Base-by-base conservation (phyloP, 164 flowering plant genomes). In the Vitis rupestris region DNA sequence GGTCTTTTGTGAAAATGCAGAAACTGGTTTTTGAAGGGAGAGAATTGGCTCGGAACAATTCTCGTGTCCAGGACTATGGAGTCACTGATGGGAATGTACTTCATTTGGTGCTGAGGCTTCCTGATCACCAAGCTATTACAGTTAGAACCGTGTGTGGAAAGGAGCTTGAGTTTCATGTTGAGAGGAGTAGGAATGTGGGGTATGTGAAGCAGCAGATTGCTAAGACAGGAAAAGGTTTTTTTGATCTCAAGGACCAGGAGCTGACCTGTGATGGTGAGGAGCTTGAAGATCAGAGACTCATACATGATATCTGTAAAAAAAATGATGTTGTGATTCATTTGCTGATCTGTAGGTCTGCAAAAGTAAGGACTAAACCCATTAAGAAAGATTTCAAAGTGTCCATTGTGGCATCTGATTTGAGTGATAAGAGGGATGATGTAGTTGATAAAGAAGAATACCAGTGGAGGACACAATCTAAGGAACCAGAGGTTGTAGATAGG, bases 1-100 rank as follows among this genome's bases (percentile, higher is more conserved):
- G 89, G 30, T 78, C 81, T 70, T 66, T 79, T 61, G 86, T 76
- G 59, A 87, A 71, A 78, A 79, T 68, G 57, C 91, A 85, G 74
- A 87, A 85, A 64, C 75, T 87, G 64, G 86, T 85, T 61, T 84
- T 69, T 70, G 85, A 69, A 56, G 88, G 88, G n/a, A 80, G 82
- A 59, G 86, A 80, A 61, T 65, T 83, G 56, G 77, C 86, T 63
- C 61, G 84, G 52, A 72, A 44, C 27, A 61, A 79, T 71, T 76
- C 82, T 50, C 64, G 51, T 59, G 71, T 79, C 10, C 37, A 70
- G 5, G 84, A 81, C 65, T 81, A 83, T 71, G 82, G 84, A 2
- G 74, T 83, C 23, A 65, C 74, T 37, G 83, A 81, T 74, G 84
- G 84, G 17, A 81, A 81, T 51, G 51, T 79, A 1, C 59, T 83